These are phyloP conservation scores for Lasiodiplodia hormozganensis DNA, from an alignment of 2,329 filamentous ascomycete species.

Conservation along the genomic window DNA sequence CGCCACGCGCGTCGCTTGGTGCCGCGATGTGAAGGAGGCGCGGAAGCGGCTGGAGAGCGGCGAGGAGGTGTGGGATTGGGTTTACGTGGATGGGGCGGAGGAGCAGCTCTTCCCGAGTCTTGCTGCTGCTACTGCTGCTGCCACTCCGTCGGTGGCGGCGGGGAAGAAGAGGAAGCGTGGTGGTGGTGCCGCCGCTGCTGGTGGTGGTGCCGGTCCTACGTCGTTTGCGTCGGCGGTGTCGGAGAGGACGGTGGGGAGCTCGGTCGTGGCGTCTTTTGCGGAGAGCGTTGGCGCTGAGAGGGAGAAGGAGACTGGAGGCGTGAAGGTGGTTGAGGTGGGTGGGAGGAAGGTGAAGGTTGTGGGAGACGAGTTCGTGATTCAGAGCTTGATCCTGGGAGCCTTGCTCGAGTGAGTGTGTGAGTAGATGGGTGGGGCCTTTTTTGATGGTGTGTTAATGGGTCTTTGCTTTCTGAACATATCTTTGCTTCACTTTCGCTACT, in stretches of 20 bases:
- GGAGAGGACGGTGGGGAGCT: constrained; percentile 46
- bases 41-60: constrained; percentile 59
- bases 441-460: background rate
- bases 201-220: background rate
- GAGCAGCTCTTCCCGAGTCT: constrained; percentile 61
- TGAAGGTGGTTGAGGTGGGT: constrained; percentile 36
- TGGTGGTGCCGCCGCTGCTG: constrained; percentile 28
- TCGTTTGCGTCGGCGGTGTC: constrained; percentile 44
- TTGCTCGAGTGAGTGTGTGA: constrained; percentile 62
- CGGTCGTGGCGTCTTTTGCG: constrained; percentile 2
- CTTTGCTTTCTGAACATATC: background rate
- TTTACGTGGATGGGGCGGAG: constrained; percentile 75
- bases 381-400: constrained; percentile 87
- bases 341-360: constrained; percentile 69
- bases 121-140: constrained; percentile 41
- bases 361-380: constrained; percentile 85
- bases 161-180: constrained; percentile 53
- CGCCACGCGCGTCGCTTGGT: constrained; percentile 69
- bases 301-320: constrained; percentile 47
- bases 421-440: no score
- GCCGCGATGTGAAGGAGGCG: constrained; percentile 70
- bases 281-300: constrained; percentile 36
- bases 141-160: constrained; percentile 14
- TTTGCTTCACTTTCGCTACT: background rate
- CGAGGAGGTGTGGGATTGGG: constrained; percentile 72